These are phyloP conservation scores for Exutisphaerella laricina DNA, from an alignment of 2,329 filamentous ascomycete genomes.

Conservation along the genomic window DNA sequence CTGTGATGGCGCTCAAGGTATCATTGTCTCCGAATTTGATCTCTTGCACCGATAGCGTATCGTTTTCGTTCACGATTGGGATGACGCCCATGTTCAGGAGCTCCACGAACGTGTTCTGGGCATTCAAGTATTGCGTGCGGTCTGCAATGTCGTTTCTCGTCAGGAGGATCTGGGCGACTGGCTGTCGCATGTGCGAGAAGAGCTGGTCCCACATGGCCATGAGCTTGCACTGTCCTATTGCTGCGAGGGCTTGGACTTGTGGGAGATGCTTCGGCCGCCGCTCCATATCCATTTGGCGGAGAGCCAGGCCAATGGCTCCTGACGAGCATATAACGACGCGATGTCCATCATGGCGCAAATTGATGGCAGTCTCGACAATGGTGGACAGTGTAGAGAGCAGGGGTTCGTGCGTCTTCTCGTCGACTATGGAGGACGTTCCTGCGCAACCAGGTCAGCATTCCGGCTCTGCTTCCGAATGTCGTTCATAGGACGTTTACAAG, in stretches of 20 bases:
- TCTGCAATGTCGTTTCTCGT: conserved; percentile 96
- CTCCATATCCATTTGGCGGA: conserved; percentile 82
- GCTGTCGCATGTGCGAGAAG: conserved; percentile 81
- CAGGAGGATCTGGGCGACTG: conserved; percentile 88
- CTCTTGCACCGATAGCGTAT: conserved; percentile 92
- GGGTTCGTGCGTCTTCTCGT: conserved; percentile 91
- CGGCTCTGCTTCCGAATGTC: conserved; percentile 6
- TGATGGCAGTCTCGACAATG: conserved; percentile 90
- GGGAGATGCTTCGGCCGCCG: conserved; percentile 86
- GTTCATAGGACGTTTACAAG: conserved; percentile 13
- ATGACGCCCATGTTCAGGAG: conserved; percentile 92
- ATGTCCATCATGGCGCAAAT: conserved; percentile 83
- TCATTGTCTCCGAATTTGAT: conserved; percentile 99
- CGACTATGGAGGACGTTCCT: conserved; percentile 99
- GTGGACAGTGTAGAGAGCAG: conserved; percentile 82
- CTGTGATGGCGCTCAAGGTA: conserved; percentile 91
- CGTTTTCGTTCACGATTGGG: conserved; percentile 98
- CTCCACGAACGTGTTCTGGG: conserved; percentile 89
- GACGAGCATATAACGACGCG: conserved; percentile 95
- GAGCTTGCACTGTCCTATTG: conserved; percentile 90
- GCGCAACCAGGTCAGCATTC: conserved; percentile 12
- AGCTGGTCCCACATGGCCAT: conserved; percentile 94
- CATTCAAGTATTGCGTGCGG: conserved; percentile 91
- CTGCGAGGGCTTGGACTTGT: conserved; percentile 85
- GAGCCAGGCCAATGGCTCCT: conserved; percentile 88